Conservation (phyloP, 2,329 filamentous ascomycete genomes). For the Stagonosporopsis vannaccii region DNA sequence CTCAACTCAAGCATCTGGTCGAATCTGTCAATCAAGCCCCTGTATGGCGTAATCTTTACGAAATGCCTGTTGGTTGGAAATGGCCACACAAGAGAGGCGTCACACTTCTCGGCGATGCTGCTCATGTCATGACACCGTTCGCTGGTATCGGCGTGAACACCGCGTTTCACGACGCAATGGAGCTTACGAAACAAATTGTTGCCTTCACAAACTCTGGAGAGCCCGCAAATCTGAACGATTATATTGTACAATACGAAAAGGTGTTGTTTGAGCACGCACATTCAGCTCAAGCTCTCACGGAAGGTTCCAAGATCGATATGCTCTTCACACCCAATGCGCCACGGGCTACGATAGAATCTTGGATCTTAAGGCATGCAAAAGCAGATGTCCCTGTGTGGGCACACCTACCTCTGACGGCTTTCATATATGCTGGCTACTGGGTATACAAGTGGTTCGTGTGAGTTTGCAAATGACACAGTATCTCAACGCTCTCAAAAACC, state of each 20-base stretch:
- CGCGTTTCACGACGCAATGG: conserved; percentile 46
- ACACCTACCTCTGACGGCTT: conserved; percentile 22
- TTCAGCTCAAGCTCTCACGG: conserved; percentile 46
- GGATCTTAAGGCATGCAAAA: conserved; percentile 25
- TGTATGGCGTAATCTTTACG: conserved; percentile 44
- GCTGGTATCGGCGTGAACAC: conserved; percentile 51
- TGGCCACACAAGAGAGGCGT: conserved; percentile 49
- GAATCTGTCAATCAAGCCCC: conserved; percentile 29
- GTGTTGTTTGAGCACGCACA: conserved; percentile 50
- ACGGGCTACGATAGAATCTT: conserved; percentile 51
- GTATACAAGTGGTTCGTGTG: conserved; percentile 29
- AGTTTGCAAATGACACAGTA: neutral
- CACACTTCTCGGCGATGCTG: conserved; percentile 53
- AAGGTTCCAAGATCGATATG: conserved; percentile 57
- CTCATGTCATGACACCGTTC: conserved; percentile 51
- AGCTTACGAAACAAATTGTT: conserved; percentile 46
- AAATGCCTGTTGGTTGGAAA: conserved; percentile 49
- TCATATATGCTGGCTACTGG: conserved; percentile 27
- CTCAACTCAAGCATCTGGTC: conserved; percentile 35
- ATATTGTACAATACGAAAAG: conserved; percentile 44
- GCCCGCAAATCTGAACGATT: conserved; percentile 29
- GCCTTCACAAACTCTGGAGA: conserved; percentile 22
- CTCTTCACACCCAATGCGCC: conserved; percentile 59
- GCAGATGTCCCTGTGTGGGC: conserved; percentile 23
- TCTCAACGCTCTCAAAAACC: neutral